Conservation (phyloP, 495 filamentous ascomycete genomes). For the Haplographium delicatum region DNA sequence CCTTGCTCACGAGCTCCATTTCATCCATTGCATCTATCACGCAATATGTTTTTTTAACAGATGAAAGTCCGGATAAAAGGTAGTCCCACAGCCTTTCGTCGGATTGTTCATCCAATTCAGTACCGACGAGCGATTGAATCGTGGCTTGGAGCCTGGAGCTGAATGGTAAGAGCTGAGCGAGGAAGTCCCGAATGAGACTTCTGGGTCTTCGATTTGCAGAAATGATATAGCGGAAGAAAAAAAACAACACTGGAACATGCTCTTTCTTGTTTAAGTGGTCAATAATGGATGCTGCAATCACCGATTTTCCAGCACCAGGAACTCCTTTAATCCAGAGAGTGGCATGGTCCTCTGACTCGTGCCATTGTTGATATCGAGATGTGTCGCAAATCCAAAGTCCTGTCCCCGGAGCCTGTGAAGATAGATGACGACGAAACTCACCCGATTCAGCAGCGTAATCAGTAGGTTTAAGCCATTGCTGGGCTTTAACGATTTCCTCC, state of each 20-base stretch:
- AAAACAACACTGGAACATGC: constrained; percentile 37
- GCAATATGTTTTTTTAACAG: constrained; percentile 37
- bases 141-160: constrained; percentile 36
- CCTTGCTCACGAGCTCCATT: constrained; percentile 23
- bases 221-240: constrained; percentile 53
- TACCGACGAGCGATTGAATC: constrained; percentile 23
- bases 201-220: constrained; percentile 39
- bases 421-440: constrained; percentile 34
- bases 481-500: constrained; percentile 24
- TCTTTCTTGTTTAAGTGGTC: constrained; percentile 21
- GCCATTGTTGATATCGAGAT: constrained; percentile 38
- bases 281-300: constrained; percentile 39
- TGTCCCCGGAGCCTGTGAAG: constrained; percentile 37
- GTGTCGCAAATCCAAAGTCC: constrained; percentile 39
- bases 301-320: constrained; percentile 48
- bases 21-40: constrained; percentile 43
- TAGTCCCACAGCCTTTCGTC: constrained; percentile 18
- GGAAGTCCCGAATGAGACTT: constrained; percentile 39
- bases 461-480: constrained; percentile 36
- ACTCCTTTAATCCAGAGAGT: constrained; percentile 46
- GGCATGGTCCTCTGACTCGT: constrained; percentile 28
- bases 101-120: constrained; percentile 5
- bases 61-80: constrained; percentile 27
- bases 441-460: constrained; percentile 25
- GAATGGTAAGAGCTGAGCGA: constrained; percentile 35